Conservation (phyloP, 805 yeast genomes). For the Candida alai region DNA sequence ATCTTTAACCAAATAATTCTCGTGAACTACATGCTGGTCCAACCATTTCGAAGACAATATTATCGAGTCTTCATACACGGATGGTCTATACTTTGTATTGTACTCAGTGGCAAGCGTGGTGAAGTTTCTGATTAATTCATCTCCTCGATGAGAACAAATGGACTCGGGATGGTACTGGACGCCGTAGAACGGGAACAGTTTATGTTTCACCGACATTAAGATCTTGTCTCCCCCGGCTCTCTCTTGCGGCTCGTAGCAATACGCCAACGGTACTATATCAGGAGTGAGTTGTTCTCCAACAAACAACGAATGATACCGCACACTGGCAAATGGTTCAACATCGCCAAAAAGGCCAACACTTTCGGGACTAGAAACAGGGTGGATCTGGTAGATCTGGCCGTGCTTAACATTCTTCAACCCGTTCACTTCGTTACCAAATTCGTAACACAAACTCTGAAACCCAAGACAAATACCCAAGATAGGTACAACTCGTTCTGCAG, state of each 20-base stretch:
- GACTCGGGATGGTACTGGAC: slow-evolving; percentile 98
- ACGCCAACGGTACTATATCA: slow-evolving; percentile 56
- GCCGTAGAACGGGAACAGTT: slow-evolving; percentile 68
- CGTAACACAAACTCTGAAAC: slow-evolving; percentile 73
- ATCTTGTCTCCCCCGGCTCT: slow-evolving; percentile 23
- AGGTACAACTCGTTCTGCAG: slow-evolving; percentile 41
- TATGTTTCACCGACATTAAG: slow-evolving; percentile 79
- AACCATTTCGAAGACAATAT: slow-evolving; percentile 2
- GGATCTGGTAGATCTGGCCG: slow-evolving; percentile 72
- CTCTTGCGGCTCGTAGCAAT: slow-evolving; percentile 38
- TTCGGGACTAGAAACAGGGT: slow-evolving; percentile 38
- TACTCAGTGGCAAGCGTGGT: slow-evolving; percentile 42
- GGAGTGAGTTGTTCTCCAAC: slow-evolving; percentile 33
- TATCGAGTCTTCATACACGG: slow-evolving; percentile 2
- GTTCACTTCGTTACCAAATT: slow-evolving; percentile 53
- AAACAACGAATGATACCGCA: slow-evolving; percentile 85
- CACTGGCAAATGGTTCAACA: slow-evolving; percentile 49
- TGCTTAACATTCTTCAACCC: slow-evolving; percentile 64
- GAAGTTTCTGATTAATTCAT: slow-evolving; percentile 56
- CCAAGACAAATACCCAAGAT: slow-evolving; percentile 92
- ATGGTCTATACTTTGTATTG: slow-evolving; percentile 20
- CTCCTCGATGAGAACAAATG: slow-evolving; percentile 73
- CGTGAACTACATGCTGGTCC: slow-evolving; percentile 20
- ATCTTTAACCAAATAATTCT: slow-evolving; percentile 10
- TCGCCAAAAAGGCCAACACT: slow-evolving; percentile 8